Evolutionary conservation across 495 filamentous ascomycete genomes (phyloP), one percentile per base, ranked within the genome.

Genomic region (Aspergillus biplanus): DNA sequence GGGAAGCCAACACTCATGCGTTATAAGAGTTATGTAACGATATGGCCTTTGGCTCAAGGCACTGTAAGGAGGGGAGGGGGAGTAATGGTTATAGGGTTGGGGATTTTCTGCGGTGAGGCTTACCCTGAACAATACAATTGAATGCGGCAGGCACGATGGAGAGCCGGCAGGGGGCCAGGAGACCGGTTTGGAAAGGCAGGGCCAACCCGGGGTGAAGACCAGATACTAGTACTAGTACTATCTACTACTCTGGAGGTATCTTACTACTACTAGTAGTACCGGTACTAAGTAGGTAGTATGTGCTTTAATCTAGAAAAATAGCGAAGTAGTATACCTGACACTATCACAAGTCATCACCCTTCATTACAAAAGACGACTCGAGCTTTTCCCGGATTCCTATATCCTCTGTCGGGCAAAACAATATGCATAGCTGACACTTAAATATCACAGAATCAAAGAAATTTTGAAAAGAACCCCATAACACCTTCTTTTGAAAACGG

Each of bases 371-470:
- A 62, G 42, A 56, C 48, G 46, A 46, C 54, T 32, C 44, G 47
- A 52, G 67, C 69, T 71, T 78, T 76, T 73, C 73, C 75, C 76
- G 80, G 73, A 72, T 76, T 70, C 73, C 73, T 67, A 62, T 65
- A 67, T 49, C 48, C 53, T 59, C 66, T 61, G 54, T 66, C 57
- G 66, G 66, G 64, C 66, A 69, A 73, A 72, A 69, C 66, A 74
- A 76, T 78, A 79, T 27, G 21, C 13, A 21, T 31, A 21, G 47
- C 9, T 27, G 47, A 50, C 47, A 79, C 75, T 78, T 71, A 72
- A 77, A 80, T 78, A 78, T 78, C 78, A 77, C 72, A 71, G 68
- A 71, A 68, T 67, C 65, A 62, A 58, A 65, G 58, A 65, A 65
- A 34, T 13, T 61, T 75, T 74, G 66, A 52, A 61, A 67, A 75